phyloP scores from a whole-genome alignment of 768 basidiomycete genomes.

The Clavaria fumosa region DNA sequence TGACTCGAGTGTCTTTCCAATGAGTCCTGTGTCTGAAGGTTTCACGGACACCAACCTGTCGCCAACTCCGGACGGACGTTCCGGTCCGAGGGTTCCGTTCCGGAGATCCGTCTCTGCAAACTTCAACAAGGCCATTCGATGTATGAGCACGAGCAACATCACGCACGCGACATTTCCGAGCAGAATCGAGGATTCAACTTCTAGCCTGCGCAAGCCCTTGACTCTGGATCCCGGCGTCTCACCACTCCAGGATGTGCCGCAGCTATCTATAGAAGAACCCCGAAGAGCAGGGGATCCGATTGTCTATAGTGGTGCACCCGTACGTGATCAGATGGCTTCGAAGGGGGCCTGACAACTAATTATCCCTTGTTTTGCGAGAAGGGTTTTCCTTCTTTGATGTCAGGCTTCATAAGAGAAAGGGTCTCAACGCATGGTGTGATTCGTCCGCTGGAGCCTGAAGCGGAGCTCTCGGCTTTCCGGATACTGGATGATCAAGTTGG shows the following conservation, averaged over 20 bases:
- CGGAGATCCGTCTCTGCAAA: constrained; percentile 14
- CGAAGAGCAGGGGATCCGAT: constrained; percentile 43
- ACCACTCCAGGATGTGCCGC: neutral
- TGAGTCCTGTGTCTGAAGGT: no score
- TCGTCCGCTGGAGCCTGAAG: constrained; percentile 63
- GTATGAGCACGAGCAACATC: constrained; percentile 7
- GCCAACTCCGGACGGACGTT: no score
- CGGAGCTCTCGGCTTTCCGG: constrained; percentile 47
- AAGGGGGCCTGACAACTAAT: no score
- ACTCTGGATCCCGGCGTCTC: neutral
- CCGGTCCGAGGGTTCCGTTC: constrained; percentile 3
- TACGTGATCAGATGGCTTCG: constrained; percentile 15
- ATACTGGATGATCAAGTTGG: constrained; percentile 58
- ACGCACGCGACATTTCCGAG: no score
- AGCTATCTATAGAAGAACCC: constrained; percentile 6
- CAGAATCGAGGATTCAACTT: neutral
- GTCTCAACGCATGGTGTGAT: constrained; percentile 71
- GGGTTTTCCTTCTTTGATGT: constrained; percentile 25
- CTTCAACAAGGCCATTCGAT: no score
- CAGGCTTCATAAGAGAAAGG: constrained; percentile 81
- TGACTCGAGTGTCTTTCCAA: constrained; percentile 1
- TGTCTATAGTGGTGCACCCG: constrained; percentile 38
- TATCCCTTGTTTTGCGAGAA: no score
- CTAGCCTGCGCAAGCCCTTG: neutral
- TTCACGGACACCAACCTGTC: no score